Evolutionary conservation across 805 yeast genomes (phyloP).

Genomic region (Yamadazyma ubonensis): DNA sequence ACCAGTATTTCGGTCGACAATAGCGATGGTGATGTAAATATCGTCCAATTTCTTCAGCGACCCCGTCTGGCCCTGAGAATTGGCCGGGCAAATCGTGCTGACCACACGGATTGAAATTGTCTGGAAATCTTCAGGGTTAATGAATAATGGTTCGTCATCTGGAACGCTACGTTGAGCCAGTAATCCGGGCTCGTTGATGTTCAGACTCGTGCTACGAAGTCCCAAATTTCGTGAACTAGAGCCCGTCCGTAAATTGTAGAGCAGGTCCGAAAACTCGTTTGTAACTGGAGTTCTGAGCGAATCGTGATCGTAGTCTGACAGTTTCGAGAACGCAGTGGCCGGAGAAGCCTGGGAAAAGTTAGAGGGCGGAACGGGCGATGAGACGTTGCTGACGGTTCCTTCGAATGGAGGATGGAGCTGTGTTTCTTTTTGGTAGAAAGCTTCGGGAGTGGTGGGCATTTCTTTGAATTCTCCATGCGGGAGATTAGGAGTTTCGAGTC

Average conservation of each 20-base stretch:
- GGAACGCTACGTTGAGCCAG: slow-evolving; percentile 9
- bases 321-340: slow-evolving; percentile 8
- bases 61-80: slow-evolving; percentile 19
- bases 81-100: slow-evolving; percentile 31
- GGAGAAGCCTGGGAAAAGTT: slow-evolving; percentile 13
- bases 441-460: slow-evolving; percentile 24
- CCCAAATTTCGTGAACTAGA: slow-evolving; percentile 6
- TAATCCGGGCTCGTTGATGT: background rate
- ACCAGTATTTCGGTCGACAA: slow-evolving; percentile 57
- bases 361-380: slow-evolving; percentile 18
- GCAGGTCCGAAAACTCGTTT: slow-evolving; percentile 15
- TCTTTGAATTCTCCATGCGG: slow-evolving; percentile 4
- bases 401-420: slow-evolving; percentile 5
- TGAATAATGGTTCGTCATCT: slow-evolving; percentile 49
- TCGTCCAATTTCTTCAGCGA: slow-evolving; percentile 51
- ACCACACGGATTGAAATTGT: slow-evolving; percentile 49
- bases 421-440: slow-evolving; percentile 14
- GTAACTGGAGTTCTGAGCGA: slow-evolving; percentile 13
- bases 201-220: slow-evolving; percentile 1
- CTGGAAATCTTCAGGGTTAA: slow-evolving; percentile 57
- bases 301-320: slow-evolving; percentile 12
- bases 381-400: slow-evolving; percentile 15
- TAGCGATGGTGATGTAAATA: slow-evolving; percentile 59
- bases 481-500: slow-evolving; percentile 6
- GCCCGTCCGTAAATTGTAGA: slow-evolving; percentile 4